Evolutionary conservation across 2,329 filamentous ascomycete species (phyloP), one percentile per base, ranked within the genome.

Genomic region (Myriosclerotinia duriaeana): DNA sequence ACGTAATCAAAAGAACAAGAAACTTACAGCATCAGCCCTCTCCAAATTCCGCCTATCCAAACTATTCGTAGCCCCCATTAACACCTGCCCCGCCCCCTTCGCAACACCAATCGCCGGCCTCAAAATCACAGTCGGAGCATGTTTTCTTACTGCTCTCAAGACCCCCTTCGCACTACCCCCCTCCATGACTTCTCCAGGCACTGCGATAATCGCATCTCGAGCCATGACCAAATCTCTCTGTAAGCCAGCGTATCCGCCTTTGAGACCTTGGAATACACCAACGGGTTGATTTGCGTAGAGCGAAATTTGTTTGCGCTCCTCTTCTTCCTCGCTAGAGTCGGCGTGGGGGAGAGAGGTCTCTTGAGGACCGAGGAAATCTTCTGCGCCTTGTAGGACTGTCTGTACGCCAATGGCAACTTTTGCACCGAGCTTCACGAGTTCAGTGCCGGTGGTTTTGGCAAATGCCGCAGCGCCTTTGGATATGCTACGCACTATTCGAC

Each of bases 341-440:
- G 71, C 48, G 77, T 75, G 14, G 77, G 78, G 59, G 79, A 78
- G 20, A 71, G 69, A 26, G 64, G 74, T 56, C 70, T 76, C 58
- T 74, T 74, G 62, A 71, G 81, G 80, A 20, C 79, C 81, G 50
- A 97, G 83, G 69, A 97, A 83, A 22, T 87, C 91, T 77, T 99
- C 96, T 0, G 93, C 93, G 22, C 90, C 91, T 75, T 97, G 90
- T 1, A 99, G 85, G 20, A 93, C 87, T n/a, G 90, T 95, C 74
- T 98, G 95, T 3, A 96, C 97, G 44, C 95, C 95, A 60, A 98
- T 91, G 0, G 94, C 94, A 61, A 98, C 82, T 78, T 97, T 98
- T 55, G 95, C 95, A 15, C 95, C 94, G 0, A 99, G 83, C 74
- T 95, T 95, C 70, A 97, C 90, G n/a, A 98, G 84, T 76, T 97